Evolutionary conservation across 495 filamentous ascomycete species (phyloP).

Genomic region (Tuber magnatum): DNA sequence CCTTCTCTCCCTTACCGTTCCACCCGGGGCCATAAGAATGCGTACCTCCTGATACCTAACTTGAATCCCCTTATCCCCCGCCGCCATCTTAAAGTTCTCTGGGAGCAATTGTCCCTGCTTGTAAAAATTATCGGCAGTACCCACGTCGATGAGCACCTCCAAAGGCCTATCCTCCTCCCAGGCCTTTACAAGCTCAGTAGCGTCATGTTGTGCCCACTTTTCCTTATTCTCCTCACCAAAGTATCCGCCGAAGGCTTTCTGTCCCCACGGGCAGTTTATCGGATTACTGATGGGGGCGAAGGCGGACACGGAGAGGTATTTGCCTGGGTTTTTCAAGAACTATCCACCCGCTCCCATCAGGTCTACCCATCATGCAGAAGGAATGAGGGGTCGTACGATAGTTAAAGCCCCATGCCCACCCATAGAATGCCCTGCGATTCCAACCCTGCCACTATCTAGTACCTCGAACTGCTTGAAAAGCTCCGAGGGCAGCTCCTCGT

Average conservation of each 20-base stretch:
- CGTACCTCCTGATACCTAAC: constrained; percentile 71
- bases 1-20: neutral
- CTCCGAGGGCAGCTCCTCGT: constrained; percentile 66
- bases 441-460: constrained; percentile 60
- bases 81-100: constrained; percentile 82
- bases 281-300: constrained; percentile 93
- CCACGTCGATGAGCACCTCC: constrained; percentile 49
- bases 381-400: constrained; percentile 47
- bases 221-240: constrained; percentile 63
- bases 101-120: constrained; percentile 85
- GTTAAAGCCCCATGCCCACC: constrained; percentile 93
- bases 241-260: constrained; percentile 91
- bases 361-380: neutral
- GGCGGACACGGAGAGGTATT: constrained; percentile 78
- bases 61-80: constrained; percentile 57
- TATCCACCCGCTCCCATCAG: constrained; percentile 28
- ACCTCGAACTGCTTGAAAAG: constrained; percentile 60
- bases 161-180: constrained; percentile 58
- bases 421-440: constrained; percentile 91
- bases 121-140: constrained; percentile 91
- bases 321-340: constrained; percentile 82
- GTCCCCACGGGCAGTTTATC: constrained; percentile 76
- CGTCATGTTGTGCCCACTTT: constrained; percentile 81
- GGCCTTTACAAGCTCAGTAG: constrained; percentile 76
- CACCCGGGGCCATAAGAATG: constrained; percentile 7